Base-by-base conservation (phyloP, 176 grass and related monocot species). In the Juncus effusus region DNA sequence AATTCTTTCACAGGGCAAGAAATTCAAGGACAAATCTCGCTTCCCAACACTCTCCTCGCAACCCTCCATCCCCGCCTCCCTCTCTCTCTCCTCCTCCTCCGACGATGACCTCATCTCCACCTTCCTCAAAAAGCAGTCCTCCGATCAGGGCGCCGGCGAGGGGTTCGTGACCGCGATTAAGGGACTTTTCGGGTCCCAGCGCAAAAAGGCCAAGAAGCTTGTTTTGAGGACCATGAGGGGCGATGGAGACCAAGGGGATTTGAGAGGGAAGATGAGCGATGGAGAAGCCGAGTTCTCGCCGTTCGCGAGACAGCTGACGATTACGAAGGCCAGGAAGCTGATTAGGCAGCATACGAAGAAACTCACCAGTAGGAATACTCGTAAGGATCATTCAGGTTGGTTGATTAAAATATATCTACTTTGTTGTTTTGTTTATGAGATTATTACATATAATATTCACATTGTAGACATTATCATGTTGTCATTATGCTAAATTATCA, bases 1-100 rank as follows among this genome's bases (percentile, higher is more conserved):
- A n/a, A n/a, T n/a, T n/a, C n/a, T n/a, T n/a, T n/a, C n/a, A n/a
- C 79, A 97, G 93, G 93, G 84, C 40, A 92, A 97, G 77, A 96
- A 96, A 62, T 91, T 97, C 66, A 91, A 97, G 88, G 93, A 75
- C 65, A 97, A 97, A 77, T 81, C 82, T 3, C 75, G 74, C 51
- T 86, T 28, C 19, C 19, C 19, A 62, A 77, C 81, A 63, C 78
- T 87, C 81, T 81, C 87, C 53, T 65, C 66, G 51, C 80, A 71
- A 77, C 36, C 82, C 70, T 54, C 50, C 65, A 69, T 83, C 75
- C 66, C 81, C n/a, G 66, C 80, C 36, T 77, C 19, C 1, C 19
- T 28, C 19, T 28, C 19, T 28, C 19, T 28, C 19, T 28, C 19
- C 19, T 28, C 19, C 19, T 28, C 19, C 19, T 28, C 19, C 1